Evolutionary conservation across 2,329 filamentous ascomycete genomes (phyloP).

Genomic region (Claviceps monticola): DNA sequence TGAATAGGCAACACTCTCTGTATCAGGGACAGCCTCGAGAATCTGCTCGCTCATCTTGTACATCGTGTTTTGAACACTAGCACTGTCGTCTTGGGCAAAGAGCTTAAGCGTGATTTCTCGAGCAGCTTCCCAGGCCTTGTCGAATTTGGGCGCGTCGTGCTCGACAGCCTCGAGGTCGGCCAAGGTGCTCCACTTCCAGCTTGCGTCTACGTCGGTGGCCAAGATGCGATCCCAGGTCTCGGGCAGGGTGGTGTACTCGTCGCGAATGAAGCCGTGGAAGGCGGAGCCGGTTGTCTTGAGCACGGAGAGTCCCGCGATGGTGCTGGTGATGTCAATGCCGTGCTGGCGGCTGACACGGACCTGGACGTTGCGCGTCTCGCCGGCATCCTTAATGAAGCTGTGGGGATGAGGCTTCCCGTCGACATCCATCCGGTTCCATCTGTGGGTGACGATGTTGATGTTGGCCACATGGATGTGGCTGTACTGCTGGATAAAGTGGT

Average conservation of each 20-base stretch:
- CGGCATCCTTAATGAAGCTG: constrained; percentile 82
- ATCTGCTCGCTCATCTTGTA: constrained; percentile 96
- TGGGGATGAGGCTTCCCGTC: constrained; percentile 88
- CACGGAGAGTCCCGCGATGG: constrained; percentile 70
- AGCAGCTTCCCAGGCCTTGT: constrained; percentile 65
- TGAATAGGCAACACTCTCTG: constrained; percentile 63
- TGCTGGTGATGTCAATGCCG: constrained; percentile 63
- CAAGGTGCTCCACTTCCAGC: constrained; percentile 76
- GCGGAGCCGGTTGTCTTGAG: constrained; percentile 94
- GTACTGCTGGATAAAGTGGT: constrained; percentile 83
- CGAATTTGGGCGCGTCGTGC: constrained; percentile 51
- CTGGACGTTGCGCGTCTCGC: constrained; percentile 75
- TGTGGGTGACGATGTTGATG: constrained; percentile 68
- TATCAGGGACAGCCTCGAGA: constrained; percentile 56
- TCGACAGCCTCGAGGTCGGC: constrained; percentile 52
- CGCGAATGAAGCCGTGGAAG: constrained; percentile 86
- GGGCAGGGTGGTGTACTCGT: constrained; percentile 81
- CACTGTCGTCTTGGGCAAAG: constrained; percentile 81
- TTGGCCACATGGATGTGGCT: constrained; percentile 76
- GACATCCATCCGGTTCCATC: constrained; percentile 80
- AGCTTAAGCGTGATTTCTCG: constrained; percentile 76
- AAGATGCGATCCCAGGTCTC: constrained; percentile 94
- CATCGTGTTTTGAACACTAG: constrained; percentile 94
- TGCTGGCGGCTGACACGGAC: constrained; percentile 51
- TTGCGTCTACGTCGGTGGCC: constrained; percentile 79